Percentiles rank a stretch among this genome's conserved stretches.
Conservation (phyloP, 805 yeast genomes). For the Wickerhamomyces sydowiorum region DNA sequence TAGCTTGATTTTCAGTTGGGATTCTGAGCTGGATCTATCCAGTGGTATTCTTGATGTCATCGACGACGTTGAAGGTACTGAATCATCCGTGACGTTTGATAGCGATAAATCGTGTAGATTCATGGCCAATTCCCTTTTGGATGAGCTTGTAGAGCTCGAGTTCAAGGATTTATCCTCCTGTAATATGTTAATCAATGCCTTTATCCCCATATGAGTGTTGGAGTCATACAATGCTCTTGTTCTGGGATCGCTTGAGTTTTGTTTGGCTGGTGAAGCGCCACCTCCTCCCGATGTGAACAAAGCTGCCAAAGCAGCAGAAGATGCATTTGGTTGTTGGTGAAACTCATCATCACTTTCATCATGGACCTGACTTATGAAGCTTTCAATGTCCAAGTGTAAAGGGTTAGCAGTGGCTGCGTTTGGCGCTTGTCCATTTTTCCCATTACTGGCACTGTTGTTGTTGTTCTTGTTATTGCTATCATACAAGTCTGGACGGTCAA, state of each 20-base stretch:
- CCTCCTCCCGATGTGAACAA: slow-evolving; percentile 16
- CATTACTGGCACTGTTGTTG: neutral
- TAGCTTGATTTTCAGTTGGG: slow-evolving; percentile 32
- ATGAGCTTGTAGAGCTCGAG: slow-evolving; percentile 22
- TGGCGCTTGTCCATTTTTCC: neutral
- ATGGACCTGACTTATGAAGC: slow-evolving; percentile 18
- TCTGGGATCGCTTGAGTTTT: slow-evolving; percentile 1
- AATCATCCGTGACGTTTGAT: slow-evolving; percentile 24
- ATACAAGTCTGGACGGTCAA: slow-evolving; percentile 27
- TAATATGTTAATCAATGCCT: slow-evolving; percentile 42
- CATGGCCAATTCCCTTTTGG: slow-evolving; percentile 36
- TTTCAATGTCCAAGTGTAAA: slow-evolving; percentile 21
- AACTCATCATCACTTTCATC: slow-evolving; percentile 6
- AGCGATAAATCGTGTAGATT: slow-evolving; percentile 55
- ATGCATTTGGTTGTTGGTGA: slow-evolving; percentile 27
- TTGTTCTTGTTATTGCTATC: slow-evolving; percentile 1
- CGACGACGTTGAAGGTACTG: neutral
- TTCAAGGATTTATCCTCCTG: slow-evolving; percentile 25
- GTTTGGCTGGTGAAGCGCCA: slow-evolving; percentile 2
- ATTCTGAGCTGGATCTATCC: slow-evolving; percentile 9
- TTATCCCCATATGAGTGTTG: slow-evolving; percentile 22
- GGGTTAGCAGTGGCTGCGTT: slow-evolving; percentile 5
- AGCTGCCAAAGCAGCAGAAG: slow-evolving; percentile 34
- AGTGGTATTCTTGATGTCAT: neutral
- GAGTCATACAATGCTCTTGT: neutral